Base-by-base conservation (phyloP, 805 yeast genomes). In the Nakazawaea sp. region DNA sequence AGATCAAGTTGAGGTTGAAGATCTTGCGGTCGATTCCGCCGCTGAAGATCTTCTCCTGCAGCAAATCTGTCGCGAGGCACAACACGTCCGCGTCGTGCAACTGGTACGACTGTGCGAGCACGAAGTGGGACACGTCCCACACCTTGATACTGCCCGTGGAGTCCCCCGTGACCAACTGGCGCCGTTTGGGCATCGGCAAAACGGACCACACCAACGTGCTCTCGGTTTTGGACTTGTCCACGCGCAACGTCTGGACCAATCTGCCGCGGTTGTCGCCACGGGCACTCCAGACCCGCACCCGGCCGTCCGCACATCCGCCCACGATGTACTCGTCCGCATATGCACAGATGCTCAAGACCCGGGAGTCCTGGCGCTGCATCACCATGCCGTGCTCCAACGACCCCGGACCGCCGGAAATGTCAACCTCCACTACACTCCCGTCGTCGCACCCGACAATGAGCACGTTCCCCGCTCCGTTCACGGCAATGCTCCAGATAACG, bases 221-320 rank as follows among this genome's bases (percentile, higher is more conserved):
- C 54, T 85, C 96, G 24, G 74, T 74, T 51, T 81, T 79, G 17
- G 90, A 73, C 56, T 85, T 87, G 58, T 92, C 99, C 9, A 92
- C 97, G 52, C 87, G 79, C 85, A 92, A 78, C 2, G 95, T 81
- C 18, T 84, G 78, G 13, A 83, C 47, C n/a, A 90, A 59, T 49
- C 94, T 70, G 16, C 92, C 88, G 42, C 66, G 72, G 21, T 59
- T 56, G 26, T 53, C 50, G 5, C 59, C 66, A 15, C 58, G 54
- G 16, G 65, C 59, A 12, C 72, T 62, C 97, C 97, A 92, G 32
- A 83, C 77, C 53, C 96, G 75, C 26, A 92, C 70, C 52, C 85
- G 73, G 17, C 96, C 98, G 58, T 92, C 97, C 1, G 96, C 85
- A 58, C 97, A 92, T 10, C 98, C 98, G 34, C 96, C 97, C 27